Base-by-base conservation (phyloP, 345 rosid species). In the Abelmoschus esculentus region DNA sequence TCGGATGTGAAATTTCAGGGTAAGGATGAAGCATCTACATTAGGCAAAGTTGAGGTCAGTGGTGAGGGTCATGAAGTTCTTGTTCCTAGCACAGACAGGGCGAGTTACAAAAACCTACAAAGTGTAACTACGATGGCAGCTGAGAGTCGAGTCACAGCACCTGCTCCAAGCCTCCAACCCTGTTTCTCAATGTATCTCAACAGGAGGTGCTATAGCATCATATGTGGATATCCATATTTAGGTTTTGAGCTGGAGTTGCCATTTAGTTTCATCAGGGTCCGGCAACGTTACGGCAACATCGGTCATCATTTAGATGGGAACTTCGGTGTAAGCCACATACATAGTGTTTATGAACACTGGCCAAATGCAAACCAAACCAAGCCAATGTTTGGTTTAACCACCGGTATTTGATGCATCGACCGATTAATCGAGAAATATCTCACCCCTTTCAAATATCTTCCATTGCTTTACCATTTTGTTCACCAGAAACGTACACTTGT, bases 1-100 rank as follows among this genome's bases (percentile, higher is more conserved):
- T 70, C 74, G 3, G 74, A 78, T 74, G 63, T 58, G 73, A 74
- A 79, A 67, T 29, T 28, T 77, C 83, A 74, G 57, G 79, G 66
- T 56, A 78, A 82, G 70, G 80, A 72, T 64, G 79, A 70, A 47
- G 59, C 66, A 54, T 67, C 77, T 72, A 78, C 83, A 36, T 70
- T 73, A 69, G 74, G 53, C 74, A 78, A 78, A 78, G 75, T 65
- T 36, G 78, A 67, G 62, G 60, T 46, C 69, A 84, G 73, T 67
- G 88, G 77, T 81, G 89, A 75, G 77, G 75, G 65, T 75, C 74
- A 67, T 75, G 84, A 77, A 69, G 82, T 71, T 73, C 72, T 74
- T 81, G 76, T 52, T 72, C 82, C 80, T 59, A 71, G 67, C 76
- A 68, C 77, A 68, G 85, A 64, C 46, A 19, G 73, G 14, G 66